Evolutionary conservation across 495 filamentous ascomycete genomes (phyloP).

Genomic region (Trichoderma reesei): DNA sequence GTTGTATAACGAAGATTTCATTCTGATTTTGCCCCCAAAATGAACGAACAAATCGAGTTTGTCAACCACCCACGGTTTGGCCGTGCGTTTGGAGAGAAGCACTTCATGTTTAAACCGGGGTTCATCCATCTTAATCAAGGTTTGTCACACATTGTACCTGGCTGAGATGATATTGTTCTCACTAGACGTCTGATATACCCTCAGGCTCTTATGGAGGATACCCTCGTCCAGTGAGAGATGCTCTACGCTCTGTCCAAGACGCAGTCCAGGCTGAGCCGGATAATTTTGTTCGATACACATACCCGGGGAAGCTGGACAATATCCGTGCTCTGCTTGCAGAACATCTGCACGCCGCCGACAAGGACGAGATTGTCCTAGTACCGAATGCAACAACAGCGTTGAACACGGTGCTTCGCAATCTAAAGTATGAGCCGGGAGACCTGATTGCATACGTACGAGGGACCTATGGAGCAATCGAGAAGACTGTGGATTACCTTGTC

Average conservation of each 20-base stretch:
- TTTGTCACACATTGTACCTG: neutral
- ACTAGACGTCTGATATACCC: neutral
- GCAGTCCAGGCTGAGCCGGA: neutral
- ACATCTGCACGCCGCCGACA: neutral
- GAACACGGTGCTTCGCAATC: slow-evolving; percentile 60
- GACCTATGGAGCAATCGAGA: slow-evolving; percentile 17
- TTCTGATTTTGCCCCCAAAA: neutral
- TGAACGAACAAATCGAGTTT: neutral
- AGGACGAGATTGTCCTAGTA: slow-evolving; percentile 57
- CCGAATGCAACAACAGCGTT: slow-evolving; percentile 69
- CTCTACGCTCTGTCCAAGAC: neutral
- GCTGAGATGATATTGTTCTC: neutral
- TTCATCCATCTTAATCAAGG: slow-evolving; percentile 5
- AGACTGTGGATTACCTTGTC: slow-evolving; percentile 51
- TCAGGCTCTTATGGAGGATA: neutral
- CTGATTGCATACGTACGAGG: slow-evolving; percentile 42
- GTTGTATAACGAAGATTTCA: too few relatives aligned
- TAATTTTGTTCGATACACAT: neutral
- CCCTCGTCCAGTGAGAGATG: neutral
- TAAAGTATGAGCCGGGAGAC: slow-evolving; percentile 44
- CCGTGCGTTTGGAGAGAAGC: neutral
- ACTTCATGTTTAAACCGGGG: slow-evolving; percentile 1
- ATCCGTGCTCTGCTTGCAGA: neutral
- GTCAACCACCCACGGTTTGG: neutral
- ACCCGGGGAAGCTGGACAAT: neutral